phyloP scores from a whole-genome alignment of 1,139 yeast genomes.

The Suhomyces chickasaworum region DNA sequence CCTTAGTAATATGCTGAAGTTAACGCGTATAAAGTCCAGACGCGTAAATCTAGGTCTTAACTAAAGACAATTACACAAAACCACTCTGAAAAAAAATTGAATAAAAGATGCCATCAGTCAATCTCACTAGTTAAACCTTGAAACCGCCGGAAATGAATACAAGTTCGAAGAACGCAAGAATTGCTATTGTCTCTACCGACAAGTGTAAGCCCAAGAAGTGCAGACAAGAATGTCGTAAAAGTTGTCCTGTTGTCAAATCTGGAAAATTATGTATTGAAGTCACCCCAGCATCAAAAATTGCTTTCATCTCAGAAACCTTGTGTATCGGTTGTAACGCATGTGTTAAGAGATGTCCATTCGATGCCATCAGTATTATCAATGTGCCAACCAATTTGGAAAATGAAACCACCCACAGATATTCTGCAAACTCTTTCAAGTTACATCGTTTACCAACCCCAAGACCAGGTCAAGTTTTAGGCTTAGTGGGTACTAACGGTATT shows the following conservation, averaged over 20 bases:
- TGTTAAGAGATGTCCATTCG: conserved; percentile 97
- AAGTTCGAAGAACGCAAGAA: conserved; percentile 63
- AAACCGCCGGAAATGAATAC: conserved; percentile 5
- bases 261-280: conserved; percentile 98
- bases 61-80: conserved; percentile 10
- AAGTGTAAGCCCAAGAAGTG: conserved; percentile 98
- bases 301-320: conserved; percentile 90
- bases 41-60: conserved; percentile 17
- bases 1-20: conserved; percentile 18
- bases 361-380: conserved; percentile 92
- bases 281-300: conserved; percentile 84
- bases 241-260: conserved; percentile 97
- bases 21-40: conserved; percentile 17
- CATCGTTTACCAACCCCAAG: conserved; percentile 98
- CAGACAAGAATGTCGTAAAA: conserved; percentile 94
- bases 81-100: conserved; percentile 14
- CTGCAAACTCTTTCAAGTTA: conserved; percentile 95
- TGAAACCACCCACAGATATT: conserved; percentile 94
- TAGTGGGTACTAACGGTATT: conserved; percentile 98
- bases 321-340: conserved; percentile 99
- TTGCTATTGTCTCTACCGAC: conserved; percentile 91
- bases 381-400: conserved; percentile 91
- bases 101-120: conserved; percentile 9
- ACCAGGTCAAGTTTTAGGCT: conserved; percentile 97
- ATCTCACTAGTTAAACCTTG: conserved; percentile 1